phyloP scores from a whole-genome alignment of 371 early-diverging fungal species.

The Nematocida ironsii region DNA sequence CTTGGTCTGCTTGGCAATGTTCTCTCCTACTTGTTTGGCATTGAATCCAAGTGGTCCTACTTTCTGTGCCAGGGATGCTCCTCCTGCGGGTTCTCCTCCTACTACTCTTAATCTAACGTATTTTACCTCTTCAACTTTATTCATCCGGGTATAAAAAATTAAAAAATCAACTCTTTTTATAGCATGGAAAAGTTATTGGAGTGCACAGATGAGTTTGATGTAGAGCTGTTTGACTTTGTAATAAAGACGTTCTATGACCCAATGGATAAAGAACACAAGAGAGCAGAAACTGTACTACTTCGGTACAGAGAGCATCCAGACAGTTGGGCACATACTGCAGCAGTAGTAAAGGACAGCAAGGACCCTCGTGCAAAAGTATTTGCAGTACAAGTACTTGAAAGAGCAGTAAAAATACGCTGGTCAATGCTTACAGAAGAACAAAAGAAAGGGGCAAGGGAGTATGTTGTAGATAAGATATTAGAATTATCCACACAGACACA shows the following conservation, averaged over 20 bases:
- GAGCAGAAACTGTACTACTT: constrained; percentile 72
- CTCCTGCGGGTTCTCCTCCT: constrained; percentile 95
- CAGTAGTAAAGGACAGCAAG: constrained; percentile 80
- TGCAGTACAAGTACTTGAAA: constrained; percentile 89
- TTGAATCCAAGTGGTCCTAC: constrained; percentile 98
- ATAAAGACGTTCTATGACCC: constrained; percentile 50
- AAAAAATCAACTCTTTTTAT: constrained; percentile 36
- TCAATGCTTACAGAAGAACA: constrained; percentile 82
- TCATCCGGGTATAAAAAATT: constrained; percentile 41
- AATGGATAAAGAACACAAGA: constrained; percentile 42
- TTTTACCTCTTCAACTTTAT: constrained; percentile 53
- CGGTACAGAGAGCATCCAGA: constrained; percentile 92
- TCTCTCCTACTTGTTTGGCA: constrained; percentile 99
- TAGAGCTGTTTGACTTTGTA: constrained; percentile 65
- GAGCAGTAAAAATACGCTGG: constrained; percentile 92
- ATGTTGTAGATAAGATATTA: constrained; percentile 62
- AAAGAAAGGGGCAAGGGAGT: constrained; percentile 75
- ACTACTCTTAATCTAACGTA: constrained; percentile 71
- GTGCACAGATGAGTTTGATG: constrained; percentile 62
- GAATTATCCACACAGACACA: constrained; percentile 48
- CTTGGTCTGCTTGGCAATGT: constrained; percentile 96
- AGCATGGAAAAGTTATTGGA: constrained; percentile 68
- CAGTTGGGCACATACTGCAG: constrained; percentile 88
- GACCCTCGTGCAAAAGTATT: constrained; percentile 82
- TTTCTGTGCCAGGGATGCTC: constrained; percentile 95